A percentile compares a stretch with the other conserved stretches of the same genome.
phyloP scores from a whole-genome alignment of 495 filamentous ascomycete genomes.

The Cercophora newfieldiana region DNA sequence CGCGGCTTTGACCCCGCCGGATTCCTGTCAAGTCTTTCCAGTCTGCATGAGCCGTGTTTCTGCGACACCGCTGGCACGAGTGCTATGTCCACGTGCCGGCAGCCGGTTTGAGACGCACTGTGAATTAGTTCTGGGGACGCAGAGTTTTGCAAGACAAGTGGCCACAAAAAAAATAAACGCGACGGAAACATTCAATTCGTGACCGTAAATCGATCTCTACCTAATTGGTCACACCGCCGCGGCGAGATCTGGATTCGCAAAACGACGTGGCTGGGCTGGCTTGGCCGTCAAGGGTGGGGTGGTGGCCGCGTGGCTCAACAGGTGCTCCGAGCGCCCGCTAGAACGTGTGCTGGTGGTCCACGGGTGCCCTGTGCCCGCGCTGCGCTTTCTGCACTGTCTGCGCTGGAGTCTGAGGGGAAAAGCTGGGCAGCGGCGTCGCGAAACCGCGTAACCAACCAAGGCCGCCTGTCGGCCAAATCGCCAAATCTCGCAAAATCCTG shows the following conservation, averaged over 20 bases:
- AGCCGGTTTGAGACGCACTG: not conserved
- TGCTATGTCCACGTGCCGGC: not conserved
- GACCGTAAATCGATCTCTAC: not conserved
- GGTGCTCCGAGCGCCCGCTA: conserved; percentile 18
- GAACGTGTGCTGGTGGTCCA: not conserved
- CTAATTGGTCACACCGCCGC: conserved; percentile 16
- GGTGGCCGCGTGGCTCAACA: conserved; percentile 24
- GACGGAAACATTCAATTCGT: not conserved
- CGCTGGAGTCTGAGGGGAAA: conserved; percentile 7
- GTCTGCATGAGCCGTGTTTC: conserved; percentile 12
- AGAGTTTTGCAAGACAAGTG: no score
- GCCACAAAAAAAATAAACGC: not conserved
- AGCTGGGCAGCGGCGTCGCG: conserved; percentile 33
- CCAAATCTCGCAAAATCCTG: conserved; percentile 34
- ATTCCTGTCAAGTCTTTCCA: not conserved
- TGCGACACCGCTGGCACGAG: conserved; percentile 8
- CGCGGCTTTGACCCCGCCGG: conserved; percentile 7
- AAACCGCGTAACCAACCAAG: conserved; percentile 36
- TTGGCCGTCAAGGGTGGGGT: conserved; percentile 12
- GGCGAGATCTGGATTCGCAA: conserved; percentile 5
- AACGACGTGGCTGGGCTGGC: conserved; percentile 17
- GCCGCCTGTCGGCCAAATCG: conserved; percentile 26
- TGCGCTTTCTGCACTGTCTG: conserved; percentile 2
- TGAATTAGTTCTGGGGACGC: not conserved
- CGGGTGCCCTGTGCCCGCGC: not conserved